Conservation (phyloP, 441 rosid species). For the Brassica balearica region DNA sequence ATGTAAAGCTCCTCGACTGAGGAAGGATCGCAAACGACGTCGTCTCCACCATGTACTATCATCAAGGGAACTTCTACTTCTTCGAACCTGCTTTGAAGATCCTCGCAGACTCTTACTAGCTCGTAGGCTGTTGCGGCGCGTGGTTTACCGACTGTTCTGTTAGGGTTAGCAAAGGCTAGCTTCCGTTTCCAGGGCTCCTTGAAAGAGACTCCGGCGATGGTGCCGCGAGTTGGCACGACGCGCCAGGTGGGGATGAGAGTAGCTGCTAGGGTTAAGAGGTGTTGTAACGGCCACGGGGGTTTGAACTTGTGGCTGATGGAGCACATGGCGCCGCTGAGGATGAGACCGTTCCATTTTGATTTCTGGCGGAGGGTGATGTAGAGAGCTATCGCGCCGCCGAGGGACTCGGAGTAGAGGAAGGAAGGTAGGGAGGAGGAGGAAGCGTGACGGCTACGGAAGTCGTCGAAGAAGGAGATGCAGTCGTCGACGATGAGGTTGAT, state of each 20-base stretch:
- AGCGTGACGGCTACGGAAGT: constrained; percentile 53
- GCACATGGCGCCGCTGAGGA: constrained; percentile 88
- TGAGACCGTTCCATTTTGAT: constrained; percentile 69
- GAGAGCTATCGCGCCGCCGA: constrained; percentile 80
- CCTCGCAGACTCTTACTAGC: constrained; percentile 65
- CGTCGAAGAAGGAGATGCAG: constrained; percentile 61
- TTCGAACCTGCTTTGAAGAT: constrained; percentile 75
- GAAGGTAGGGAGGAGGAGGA: constrained; percentile 56
- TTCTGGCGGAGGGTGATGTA: constrained; percentile 68
- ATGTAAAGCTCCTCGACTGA: constrained; percentile 68
- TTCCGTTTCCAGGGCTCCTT: constrained; percentile 79
- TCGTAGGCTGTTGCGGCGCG: constrained; percentile 83
- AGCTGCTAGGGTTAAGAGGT: constrained; percentile 61
- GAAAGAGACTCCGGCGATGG: constrained; percentile 65
- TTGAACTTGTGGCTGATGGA: constrained; percentile 82
- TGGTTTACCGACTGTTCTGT: constrained; percentile 62
- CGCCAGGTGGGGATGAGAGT: constrained; percentile 76
- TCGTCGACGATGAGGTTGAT: constrained; percentile 73
- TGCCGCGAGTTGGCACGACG: constrained; percentile 79
- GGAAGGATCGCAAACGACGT: constrained; percentile 73
- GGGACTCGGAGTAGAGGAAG: constrained; percentile 76
- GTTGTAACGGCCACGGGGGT: constrained; percentile 90
- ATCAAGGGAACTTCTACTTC: constrained; percentile 73
- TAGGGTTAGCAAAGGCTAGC: constrained; percentile 65
- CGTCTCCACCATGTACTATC: constrained; percentile 74